Evolutionary conservation across 1,139 yeast genomes (phyloP).

Genomic region (Debaryomyces fabryi): DNA sequence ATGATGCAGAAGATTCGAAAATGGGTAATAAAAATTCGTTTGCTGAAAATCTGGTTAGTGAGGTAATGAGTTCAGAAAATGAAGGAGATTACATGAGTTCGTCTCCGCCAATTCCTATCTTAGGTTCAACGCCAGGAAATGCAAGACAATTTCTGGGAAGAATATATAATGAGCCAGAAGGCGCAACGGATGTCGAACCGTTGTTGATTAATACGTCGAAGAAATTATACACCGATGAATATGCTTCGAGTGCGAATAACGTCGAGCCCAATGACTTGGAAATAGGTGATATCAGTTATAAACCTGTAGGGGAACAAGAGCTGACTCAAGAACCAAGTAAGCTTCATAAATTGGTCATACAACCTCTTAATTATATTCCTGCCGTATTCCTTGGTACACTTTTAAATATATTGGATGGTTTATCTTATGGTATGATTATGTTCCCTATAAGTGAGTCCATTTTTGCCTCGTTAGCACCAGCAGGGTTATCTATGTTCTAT

Average conservation of each 20-base stretch:
- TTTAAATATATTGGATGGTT: constrained; percentile 85
- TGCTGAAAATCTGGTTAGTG: background rate
- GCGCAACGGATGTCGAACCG: background rate
- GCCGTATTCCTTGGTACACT: constrained; percentile 84
- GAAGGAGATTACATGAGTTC: constrained; percentile 20
- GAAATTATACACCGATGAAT: background rate
- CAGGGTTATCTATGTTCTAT: constrained; percentile 93
- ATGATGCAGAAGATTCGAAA: constrained; percentile 27
- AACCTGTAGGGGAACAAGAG: background rate
- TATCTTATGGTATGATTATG: constrained; percentile 96
- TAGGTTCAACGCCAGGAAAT: constrained; percentile 3
- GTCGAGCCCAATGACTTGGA: constrained; percentile 11
- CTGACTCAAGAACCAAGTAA: background rate
- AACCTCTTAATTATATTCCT: constrained; percentile 40
- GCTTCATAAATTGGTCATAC: background rate
- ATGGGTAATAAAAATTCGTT: background rate
- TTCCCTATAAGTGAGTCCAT: constrained; percentile 85
- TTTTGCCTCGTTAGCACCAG: constrained; percentile 78
- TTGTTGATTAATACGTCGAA: constrained; percentile 1
- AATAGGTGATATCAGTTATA: constrained; percentile 4
- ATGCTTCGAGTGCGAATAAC: background rate
- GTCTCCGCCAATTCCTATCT: constrained; percentile 32
- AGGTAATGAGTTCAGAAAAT: background rate
- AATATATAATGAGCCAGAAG: background rate
- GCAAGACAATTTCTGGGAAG: background rate